Evolutionary conservation across 805 yeast species (phyloP), one percentile per base, ranked within the genome.

Genomic region (Myxozyma kluyveri): DNA sequence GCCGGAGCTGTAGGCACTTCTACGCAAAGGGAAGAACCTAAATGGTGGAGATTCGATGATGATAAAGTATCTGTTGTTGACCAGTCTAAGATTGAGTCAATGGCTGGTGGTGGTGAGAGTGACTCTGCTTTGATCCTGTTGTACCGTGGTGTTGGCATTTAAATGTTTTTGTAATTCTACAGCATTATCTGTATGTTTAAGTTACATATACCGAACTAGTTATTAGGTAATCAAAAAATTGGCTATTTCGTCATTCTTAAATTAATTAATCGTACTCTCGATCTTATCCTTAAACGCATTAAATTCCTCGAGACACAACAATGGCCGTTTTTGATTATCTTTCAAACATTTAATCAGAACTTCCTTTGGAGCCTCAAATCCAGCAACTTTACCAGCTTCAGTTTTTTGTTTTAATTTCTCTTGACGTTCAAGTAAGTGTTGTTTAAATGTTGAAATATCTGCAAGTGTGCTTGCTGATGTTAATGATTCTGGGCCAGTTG

Each of bases 61-160:
- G 96, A 90, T 70, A 84, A 84, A 66, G 96, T 93, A 17, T 73
- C 80, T 5, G 72, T 76, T 38, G 89, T 90, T n/a, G 81, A 77
- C 56, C 85, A 81, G 65, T 93, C 89, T 46, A 88, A 81, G 65
- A 82, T 93, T 55, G 96, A 89, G 68, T 69, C 78, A 50, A 76
- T 93, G 60, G 86, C 97, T 3, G 99, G 99, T 40, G 99, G 99
- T 51, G 97, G 98, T 52, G 99, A 95, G 72, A 52, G 96, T 62
- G 99, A 93, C 69, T 83, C 93, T 64, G 99, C 99, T 1, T 78
- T 93, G 68, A 83, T 93, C 50, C 76, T 91, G 61, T 72, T 93
- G 49, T 93, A 93, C 74, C 84, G 84, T 66, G 95, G 88, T 4
- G 79, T 84, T 59, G 95, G 91, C 18, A 72, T 84, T 60, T 76